Base-by-base conservation (phyloP, 352 stramenopile genomes). In the Globisporangium solare region DNA sequence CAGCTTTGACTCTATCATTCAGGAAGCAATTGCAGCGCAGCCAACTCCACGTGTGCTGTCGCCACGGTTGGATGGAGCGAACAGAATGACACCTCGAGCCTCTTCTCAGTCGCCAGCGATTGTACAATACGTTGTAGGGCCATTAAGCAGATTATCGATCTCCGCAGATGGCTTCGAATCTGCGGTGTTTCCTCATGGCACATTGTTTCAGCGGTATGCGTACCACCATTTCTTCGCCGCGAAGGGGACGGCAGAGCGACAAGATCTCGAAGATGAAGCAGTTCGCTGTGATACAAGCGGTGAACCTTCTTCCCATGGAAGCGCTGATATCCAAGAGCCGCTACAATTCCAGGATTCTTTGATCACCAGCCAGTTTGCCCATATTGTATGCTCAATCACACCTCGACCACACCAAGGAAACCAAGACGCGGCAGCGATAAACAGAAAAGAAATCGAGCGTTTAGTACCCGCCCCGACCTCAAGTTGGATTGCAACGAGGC, bases 1-100 rank as follows among this genome's bases (percentile, higher is more conserved):
- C 50, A 81, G 69, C 49, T 81, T 81, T 32, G 52, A 73, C n/a
- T 69, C 72, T 2, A 58, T 79, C 15, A 68, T 81, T 35, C 58
- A 61, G n/a, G 64, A 81, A 24, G 51, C 45, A 5, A 15, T 56
- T 20, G 1, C n/a, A 10, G 2, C 6, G 56, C 24, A 51, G 14
- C 11, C 37, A 42, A 42, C 37, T 12, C 37, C 37, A 12, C 2
- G 11, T 61, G 54, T n/a, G n/a, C 40, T 42, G 18, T 15, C 52
- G 51, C 5, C 37, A 13, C 11, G 17, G 22, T 3, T 45, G 32
- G 11, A 58, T n/a, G 14, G 45, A 7, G 20, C 40, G 15, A 42
- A 17, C 10, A 17, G 2, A 17, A 42, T 42, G 37, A 7, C 10
- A 42, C 37, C 11, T 42, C 37, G 37, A 12, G 5, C 10, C 42